These are phyloP conservation scores for Elongisporangium senticosum DNA, from an alignment of 352 stramenopile species.

Conservation along the genomic window DNA sequence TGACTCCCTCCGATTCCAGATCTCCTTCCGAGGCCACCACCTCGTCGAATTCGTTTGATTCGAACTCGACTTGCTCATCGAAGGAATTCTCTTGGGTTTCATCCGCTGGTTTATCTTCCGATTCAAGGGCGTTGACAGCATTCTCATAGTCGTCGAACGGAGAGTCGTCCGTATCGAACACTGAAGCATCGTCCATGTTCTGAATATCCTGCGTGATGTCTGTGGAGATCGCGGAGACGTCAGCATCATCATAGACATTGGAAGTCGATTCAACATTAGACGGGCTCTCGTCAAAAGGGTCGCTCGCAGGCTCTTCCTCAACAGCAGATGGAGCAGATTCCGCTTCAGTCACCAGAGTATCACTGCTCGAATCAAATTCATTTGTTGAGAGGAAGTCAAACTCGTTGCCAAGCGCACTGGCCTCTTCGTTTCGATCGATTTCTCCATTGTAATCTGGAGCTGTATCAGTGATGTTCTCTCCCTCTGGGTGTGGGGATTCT, in stretches of 20 bases:
- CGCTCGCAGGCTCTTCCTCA: constrained; percentile 4
- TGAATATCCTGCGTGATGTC: constrained; percentile 54
- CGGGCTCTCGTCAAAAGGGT: neutral
- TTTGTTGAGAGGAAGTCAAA: constrained; percentile 31
- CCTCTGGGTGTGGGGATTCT: neutral
- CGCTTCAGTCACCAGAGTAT: neutral
- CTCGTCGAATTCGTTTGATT: constrained; percentile 1
- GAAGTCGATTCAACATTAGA: neutral
- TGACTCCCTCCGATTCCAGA: neutral
- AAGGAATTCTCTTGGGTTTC: neutral
- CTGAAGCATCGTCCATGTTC: constrained; percentile 11
- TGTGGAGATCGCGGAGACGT: constrained; percentile 7
- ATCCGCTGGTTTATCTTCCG: neutral
- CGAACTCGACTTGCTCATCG: neutral
- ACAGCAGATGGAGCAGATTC: neutral
- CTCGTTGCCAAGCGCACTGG: constrained; percentile 9
- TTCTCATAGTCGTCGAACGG: neutral
- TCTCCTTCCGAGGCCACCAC: neutral
- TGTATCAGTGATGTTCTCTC: neutral
- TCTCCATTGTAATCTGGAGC: neutral
- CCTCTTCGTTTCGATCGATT: neutral
- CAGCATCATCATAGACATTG: neutral
- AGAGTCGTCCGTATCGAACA: constrained; percentile 8
- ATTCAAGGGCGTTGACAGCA: neutral
- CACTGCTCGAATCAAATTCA: neutral